These are phyloP conservation scores for Vigna radiata DNA, from an alignment of 306 rosid species.

Conservation along the genomic window DNA sequence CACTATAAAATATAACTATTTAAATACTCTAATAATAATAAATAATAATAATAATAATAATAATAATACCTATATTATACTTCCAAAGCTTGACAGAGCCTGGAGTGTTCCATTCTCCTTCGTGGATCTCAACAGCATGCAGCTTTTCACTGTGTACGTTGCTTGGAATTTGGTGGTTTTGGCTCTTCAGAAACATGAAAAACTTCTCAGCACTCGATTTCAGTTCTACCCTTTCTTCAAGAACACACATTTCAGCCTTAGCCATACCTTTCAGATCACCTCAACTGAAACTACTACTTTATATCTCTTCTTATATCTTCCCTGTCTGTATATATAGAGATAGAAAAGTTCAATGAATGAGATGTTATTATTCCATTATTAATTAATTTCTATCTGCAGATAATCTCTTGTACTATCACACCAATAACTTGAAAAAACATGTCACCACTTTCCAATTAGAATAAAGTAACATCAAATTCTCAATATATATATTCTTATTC, in stretches of 20 bases:
- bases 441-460: too few relatives aligned
- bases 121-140: slow-evolving; percentile 41
- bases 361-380: too few relatives aligned
- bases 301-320: background rate
- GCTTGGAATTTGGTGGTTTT: slow-evolving; percentile 33
- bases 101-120: slow-evolving; percentile 40
- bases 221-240: slow-evolving; percentile 37
- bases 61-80: slow-evolving; percentile 31
- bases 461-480: too few relatives aligned
- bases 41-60: background rate
- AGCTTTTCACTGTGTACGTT: slow-evolving; percentile 31
- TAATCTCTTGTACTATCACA: too few relatives aligned
- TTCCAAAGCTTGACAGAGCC: slow-evolving; percentile 47
- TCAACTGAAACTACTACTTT: background rate
- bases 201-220: slow-evolving; percentile 43
- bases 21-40: too few relatives aligned
- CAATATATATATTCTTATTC: too few relatives aligned
- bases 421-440: background rate
- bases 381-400: too few relatives aligned
- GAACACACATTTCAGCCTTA: slow-evolving; percentile 37
- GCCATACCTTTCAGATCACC: background rate
- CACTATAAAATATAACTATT: too few relatives aligned
- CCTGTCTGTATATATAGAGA: too few relatives aligned
- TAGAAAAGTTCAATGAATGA: too few relatives aligned
- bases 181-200: slow-evolving; percentile 38